Percentiles rank a stretch among this genome's conserved stretches.
Conservation (phyloP, 352 stramenopile species). For the Phytophthora europaea region DNA sequence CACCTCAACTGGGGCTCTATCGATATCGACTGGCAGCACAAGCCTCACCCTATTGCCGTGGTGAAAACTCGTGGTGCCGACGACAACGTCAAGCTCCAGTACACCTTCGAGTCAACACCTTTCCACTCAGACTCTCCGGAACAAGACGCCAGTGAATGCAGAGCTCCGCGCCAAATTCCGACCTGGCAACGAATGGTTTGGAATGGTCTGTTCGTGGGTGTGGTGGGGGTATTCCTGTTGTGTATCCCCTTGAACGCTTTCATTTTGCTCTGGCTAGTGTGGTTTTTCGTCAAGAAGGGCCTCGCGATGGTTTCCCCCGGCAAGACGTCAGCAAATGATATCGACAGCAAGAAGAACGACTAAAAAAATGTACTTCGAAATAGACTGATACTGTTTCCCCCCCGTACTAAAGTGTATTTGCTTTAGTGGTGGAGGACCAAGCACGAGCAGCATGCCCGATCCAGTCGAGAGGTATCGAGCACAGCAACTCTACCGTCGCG, state of each 20-base stretch:
- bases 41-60: slow-evolving; percentile 61
- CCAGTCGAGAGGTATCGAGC: slow-evolving; percentile 54
- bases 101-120: slow-evolving; percentile 59
- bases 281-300: slow-evolving; percentile 63
- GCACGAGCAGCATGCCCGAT: slow-evolving; percentile 48
- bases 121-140: slow-evolving; percentile 52
- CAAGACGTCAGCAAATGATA: slow-evolving; percentile 10
- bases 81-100: slow-evolving; percentile 75
- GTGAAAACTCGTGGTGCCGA: slow-evolving; percentile 71
- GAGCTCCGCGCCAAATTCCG: slow-evolving; percentile 52
- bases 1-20: slow-evolving; percentile 95
- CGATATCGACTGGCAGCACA: slow-evolving; percentile 89
- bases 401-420: too few relatives aligned
- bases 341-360: slow-evolving; percentile 41
- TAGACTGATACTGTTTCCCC: slow-evolving; percentile 24
- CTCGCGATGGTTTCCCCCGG: slow-evolving; percentile 23
- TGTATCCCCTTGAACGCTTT: slow-evolving; percentile 64
- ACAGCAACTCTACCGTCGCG: slow-evolving; percentile 58
- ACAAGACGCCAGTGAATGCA: slow-evolving; percentile 58
- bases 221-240: slow-evolving; percentile 53
- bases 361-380: slow-evolving; percentile 37
- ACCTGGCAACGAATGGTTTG: slow-evolving; percentile 48
- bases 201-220: slow-evolving; percentile 47
- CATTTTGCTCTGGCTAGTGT: slow-evolving; percentile 70
- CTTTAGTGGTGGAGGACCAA: background rate